Conservation (phyloP, 2,329 filamentous ascomycete species). For the Celoporthe dispersa region DNA sequence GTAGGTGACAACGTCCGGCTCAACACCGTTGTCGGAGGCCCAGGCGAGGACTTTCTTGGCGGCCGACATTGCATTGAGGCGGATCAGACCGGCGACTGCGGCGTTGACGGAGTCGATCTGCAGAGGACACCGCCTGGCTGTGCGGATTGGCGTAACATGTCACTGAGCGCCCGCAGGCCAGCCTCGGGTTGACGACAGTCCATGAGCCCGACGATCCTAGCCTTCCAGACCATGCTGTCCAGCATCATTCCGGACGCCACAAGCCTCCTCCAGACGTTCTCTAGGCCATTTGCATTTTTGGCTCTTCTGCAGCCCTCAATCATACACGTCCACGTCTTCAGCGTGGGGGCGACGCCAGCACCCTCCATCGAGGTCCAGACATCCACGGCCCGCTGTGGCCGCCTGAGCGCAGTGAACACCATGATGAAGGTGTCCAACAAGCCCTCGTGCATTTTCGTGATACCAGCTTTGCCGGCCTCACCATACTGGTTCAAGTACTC, state of each 20-base stretch:
- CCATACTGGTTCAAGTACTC: conserved; percentile 37
- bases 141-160: conserved; percentile 59
- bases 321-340: conserved; percentile 74
- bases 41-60: conserved; percentile 62
- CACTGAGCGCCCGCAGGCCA: conserved; percentile 66
- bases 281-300: conserved; percentile 62
- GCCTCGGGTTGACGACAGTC: conserved; percentile 54
- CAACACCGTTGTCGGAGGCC: conserved; percentile 58
- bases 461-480: conserved; percentile 27
- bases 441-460: conserved; percentile 29
- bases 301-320: conserved; percentile 70
- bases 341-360: conserved; percentile 59
- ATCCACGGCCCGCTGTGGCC: conserved; percentile 37
- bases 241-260: conserved; percentile 59
- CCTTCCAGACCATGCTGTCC: conserved; percentile 71
- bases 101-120: conserved; percentile 69
- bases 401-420: conserved; percentile 39
- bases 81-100: conserved; percentile 66
- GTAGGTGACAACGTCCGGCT: conserved; percentile 64
- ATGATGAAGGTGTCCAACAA: conserved; percentile 44
- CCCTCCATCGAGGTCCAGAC: conserved; percentile 49
- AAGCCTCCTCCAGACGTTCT: conserved; percentile 71
- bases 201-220: conserved; percentile 69
- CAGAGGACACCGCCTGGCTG: conserved; percentile 36
- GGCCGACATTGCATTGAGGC: conserved; percentile 48